Evolutionary conservation across 371 early-diverging fungal genomes (phyloP).

Genomic region (Haplosporangium sp.): DNA sequence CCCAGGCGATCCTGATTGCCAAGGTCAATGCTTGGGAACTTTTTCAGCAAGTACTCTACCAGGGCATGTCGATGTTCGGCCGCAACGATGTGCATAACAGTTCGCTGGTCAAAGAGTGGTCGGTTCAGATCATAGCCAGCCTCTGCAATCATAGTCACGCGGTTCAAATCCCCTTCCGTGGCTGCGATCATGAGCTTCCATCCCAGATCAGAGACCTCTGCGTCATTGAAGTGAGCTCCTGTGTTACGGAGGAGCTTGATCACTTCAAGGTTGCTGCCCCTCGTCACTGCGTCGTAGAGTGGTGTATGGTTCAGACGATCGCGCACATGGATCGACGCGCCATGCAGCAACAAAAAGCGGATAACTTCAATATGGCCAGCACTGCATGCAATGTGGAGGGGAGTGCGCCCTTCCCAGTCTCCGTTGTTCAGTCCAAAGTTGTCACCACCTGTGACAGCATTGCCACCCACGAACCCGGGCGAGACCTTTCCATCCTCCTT

Average conservation of each 20-base stretch:
- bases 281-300: slow-evolving; percentile 81
- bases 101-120: slow-evolving; percentile 42
- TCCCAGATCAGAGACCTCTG: slow-evolving; percentile 72
- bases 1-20: slow-evolving; percentile 39
- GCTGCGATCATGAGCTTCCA: slow-evolving; percentile 55
- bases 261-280: slow-evolving; percentile 67
- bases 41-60: slow-evolving; percentile 27
- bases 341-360: slow-evolving; percentile 81
- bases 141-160: slow-evolving; percentile 46
- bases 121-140: slow-evolving; percentile 52
- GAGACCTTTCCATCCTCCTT: not conserved
- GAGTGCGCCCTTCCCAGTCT: slow-evolving; percentile 90
- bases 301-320: slow-evolving; percentile 93
- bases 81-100: slow-evolving; percentile 50
- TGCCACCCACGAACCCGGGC: slow-evolving; percentile 57
- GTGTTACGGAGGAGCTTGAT: slow-evolving; percentile 77
- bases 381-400: slow-evolving; percentile 88
- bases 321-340: slow-evolving; percentile 93
- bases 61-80: slow-evolving; percentile 46
- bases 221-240: slow-evolving; percentile 92
- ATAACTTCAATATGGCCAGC: slow-evolving; percentile 79
- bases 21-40: slow-evolving; percentile 36
- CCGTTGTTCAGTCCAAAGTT: slow-evolving; percentile 75
- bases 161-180: slow-evolving; percentile 36
- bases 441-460: slow-evolving; percentile 42